phyloP scores from a whole-genome alignment of 1,139 yeast species.

The Yamadazyma buinensis region DNA sequence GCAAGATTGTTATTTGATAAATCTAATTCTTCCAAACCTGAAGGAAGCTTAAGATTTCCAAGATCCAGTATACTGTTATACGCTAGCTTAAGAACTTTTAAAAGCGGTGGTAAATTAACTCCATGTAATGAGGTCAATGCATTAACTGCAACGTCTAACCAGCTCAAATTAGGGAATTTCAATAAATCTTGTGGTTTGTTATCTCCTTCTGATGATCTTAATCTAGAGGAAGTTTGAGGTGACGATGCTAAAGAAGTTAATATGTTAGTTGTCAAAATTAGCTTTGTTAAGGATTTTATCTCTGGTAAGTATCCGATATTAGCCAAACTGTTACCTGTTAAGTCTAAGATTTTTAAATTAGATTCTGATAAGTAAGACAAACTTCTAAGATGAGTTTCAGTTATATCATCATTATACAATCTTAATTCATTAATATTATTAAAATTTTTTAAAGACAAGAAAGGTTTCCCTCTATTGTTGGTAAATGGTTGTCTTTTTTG shows the following conservation, averaged over 20 bases:
- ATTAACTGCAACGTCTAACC: constrained; percentile 16
- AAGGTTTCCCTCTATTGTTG: neutral
- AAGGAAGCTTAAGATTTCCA: constrained; percentile 13
- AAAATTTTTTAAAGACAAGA: constrained; percentile 10
- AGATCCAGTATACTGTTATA: constrained; percentile 16
- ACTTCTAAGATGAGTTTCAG: constrained; percentile 9
- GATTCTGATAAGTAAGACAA: constrained; percentile 8
- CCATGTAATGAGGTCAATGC: constrained; percentile 15
- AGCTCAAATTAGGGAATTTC: constrained; percentile 9
- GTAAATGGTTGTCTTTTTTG: constrained; percentile 7
- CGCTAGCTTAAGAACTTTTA: constrained; percentile 14
- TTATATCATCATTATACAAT: constrained; percentile 18
- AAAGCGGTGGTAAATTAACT: constrained; percentile 14
- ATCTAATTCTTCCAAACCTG: constrained; percentile 13
- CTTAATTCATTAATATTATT: constrained; percentile 16
- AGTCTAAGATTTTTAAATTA: constrained; percentile 15
- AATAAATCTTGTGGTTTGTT: neutral
- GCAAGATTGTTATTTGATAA: constrained; percentile 16
- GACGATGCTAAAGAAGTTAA: neutral
- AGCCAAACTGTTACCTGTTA: constrained; percentile 18
- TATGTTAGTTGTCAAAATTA: constrained; percentile 16
- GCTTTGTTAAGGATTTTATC: constrained; percentile 14
- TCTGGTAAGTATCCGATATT: constrained; percentile 13
- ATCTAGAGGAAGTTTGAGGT: neutral
- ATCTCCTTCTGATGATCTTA: neutral